Conservation (phyloP, 805 yeast species). For the Yamadazyma philogaea region DNA sequence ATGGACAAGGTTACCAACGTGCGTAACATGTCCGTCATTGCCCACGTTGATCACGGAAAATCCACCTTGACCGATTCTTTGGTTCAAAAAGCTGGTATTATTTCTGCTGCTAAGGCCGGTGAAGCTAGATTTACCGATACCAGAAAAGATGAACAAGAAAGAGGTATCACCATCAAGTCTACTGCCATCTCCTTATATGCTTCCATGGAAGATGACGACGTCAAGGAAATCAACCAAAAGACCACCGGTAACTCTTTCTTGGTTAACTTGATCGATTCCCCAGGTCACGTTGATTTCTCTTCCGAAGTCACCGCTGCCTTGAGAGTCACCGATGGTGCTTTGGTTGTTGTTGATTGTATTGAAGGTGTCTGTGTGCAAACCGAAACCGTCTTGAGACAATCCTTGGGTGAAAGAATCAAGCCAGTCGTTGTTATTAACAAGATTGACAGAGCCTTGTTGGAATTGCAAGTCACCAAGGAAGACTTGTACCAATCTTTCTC, state of each 20-base stretch:
- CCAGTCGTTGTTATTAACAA: slow-evolving; percentile 98
- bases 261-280: slow-evolving; percentile 98
- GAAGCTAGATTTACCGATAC: slow-evolving; percentile 99
- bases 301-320: slow-evolving; percentile 99
- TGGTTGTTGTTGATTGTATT: slow-evolving; percentile 97
- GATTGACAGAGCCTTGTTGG: slow-evolving; percentile 99
- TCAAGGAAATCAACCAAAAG: slow-evolving; percentile 87
- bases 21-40: slow-evolving; percentile 99
- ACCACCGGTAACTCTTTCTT: slow-evolving; percentile 91
- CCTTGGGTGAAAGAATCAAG: slow-evolving; percentile 98
- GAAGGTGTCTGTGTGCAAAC: slow-evolving; percentile 99
- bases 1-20: slow-evolving; percentile 99
- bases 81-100: slow-evolving; percentile 99
- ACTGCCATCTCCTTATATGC: slow-evolving; percentile 97
- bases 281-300: slow-evolving; percentile 99
- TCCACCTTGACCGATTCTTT: slow-evolving; percentile 98
- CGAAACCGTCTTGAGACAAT: slow-evolving; percentile 98
- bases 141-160: slow-evolving; percentile 99
- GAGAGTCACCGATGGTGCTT: slow-evolving; percentile 99
- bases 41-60: slow-evolving; percentile 99
- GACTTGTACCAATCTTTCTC: slow-evolving; percentile 97
- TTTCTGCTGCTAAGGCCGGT: slow-evolving; percentile 99
- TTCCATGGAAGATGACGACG: slow-evolving; percentile 81
- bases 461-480: slow-evolving; percentile 98
- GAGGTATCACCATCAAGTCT: slow-evolving; percentile 99